Percentiles rank a stretch among this genome's conserved stretches.
phyloP scores from a whole-genome alignment of 2,329 filamentous ascomycete genomes.

The Talaromyces rugulosus region DNA sequence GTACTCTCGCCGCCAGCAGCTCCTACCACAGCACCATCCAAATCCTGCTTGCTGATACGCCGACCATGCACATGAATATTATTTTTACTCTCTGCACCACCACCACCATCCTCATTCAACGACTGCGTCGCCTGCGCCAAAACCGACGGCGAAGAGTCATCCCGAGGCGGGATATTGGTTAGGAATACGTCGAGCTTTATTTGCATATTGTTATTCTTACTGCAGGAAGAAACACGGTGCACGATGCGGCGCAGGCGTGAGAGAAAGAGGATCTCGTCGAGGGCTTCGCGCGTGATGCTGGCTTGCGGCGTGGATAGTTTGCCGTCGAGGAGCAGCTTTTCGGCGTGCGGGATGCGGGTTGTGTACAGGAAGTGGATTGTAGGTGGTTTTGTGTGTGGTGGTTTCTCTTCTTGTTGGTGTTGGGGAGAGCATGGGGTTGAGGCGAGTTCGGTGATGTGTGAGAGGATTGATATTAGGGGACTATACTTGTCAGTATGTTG shows the following conservation, averaged over 20 bases:
- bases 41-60: conserved; percentile 35
- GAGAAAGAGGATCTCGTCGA: conserved; percentile 44
- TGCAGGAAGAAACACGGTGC: conserved; percentile 20
- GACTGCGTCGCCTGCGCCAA: conserved; percentile 2
- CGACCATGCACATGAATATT: conserved; percentile 19
- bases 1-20: conserved; percentile 25
- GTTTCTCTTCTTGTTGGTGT: background rate
- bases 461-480: conserved; percentile 70
- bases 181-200: conserved; percentile 34
- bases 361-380: conserved; percentile 63
- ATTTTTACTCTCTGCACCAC: background rate
- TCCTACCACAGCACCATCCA: conserved; percentile 27
- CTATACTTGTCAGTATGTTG: conserved; percentile 32
- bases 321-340: conserved; percentile 2
- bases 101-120: background rate
- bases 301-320: background rate
- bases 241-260: conserved; percentile 40
- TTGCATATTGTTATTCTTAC: conserved; percentile 20
- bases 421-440: background rate
- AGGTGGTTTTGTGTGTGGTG: background rate
- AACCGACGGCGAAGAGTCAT: conserved; percentile 4
- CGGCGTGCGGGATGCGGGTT: conserved; percentile 37
- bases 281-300: conserved; percentile 7
- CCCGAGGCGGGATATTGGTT: conserved; percentile 19
- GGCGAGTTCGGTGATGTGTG: conserved; percentile 50